Percentiles rank a stretch among this genome's conserved stretches.
Conservation (phyloP, 441 rosid genomes). For the Biscutella laevigata region DNA sequence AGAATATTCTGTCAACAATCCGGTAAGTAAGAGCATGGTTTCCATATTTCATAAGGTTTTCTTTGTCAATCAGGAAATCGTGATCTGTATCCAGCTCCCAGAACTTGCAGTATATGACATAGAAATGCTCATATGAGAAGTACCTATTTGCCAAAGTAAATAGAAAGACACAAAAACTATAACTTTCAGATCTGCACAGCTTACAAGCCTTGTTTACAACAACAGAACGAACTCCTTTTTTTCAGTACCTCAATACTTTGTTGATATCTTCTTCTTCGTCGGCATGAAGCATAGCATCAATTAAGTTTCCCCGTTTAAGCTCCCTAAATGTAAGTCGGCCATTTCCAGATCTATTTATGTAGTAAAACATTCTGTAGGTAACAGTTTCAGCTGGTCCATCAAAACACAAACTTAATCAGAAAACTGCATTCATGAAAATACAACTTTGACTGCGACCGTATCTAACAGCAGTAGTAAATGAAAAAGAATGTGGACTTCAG, state of each 20-base stretch:
- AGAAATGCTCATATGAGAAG: slow-evolving; percentile 97
- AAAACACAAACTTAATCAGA: slow-evolving; percentile 23
- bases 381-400: slow-evolving; percentile 91
- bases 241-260: slow-evolving; percentile 79
- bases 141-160: slow-evolving; percentile 39
- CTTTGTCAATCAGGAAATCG: slow-evolving; percentile 95
- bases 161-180: background rate
- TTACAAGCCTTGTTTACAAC: background rate
- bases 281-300: slow-evolving; percentile 88
- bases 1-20: slow-evolving; percentile 95
- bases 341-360: slow-evolving; percentile 85
- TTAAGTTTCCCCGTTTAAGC: slow-evolving; percentile 84
- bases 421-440: background rate
- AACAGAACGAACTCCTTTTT: background rate
- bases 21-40: slow-evolving; percentile 99
- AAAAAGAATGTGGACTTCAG: background rate
- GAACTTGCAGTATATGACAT: slow-evolving; percentile 98
- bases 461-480: background rate
- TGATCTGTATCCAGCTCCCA: slow-evolving; percentile 99
- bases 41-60: slow-evolving; percentile 97
- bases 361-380: slow-evolving; percentile 89
- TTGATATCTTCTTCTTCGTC: slow-evolving; percentile 99
- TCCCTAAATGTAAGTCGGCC: slow-evolving; percentile 86
- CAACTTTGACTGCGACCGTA: background rate
- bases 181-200: background rate